These are phyloP conservation scores for Xylariaceae sp. DNA, from an alignment of 2,329 filamentous ascomycete genomes.

Conservation along the genomic window DNA sequence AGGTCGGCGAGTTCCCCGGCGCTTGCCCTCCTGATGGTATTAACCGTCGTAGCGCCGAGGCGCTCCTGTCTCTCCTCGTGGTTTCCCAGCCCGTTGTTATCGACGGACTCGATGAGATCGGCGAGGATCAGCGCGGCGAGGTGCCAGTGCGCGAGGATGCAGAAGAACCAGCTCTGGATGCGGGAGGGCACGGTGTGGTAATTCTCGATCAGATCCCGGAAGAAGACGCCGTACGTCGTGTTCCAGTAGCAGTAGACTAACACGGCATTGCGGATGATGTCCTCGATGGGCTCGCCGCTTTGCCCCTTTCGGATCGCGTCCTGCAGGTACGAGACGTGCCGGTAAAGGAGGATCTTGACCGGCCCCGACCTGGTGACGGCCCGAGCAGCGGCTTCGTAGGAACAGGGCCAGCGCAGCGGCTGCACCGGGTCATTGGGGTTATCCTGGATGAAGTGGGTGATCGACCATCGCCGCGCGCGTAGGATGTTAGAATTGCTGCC, in stretches of 20 bases:
- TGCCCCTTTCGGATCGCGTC: slow-evolving; percentile 48
- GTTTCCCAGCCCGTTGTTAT: too few relatives aligned
- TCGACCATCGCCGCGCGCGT: slow-evolving; percentile 30
- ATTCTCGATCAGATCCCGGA: slow-evolving; percentile 52
- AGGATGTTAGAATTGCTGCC: neutral
- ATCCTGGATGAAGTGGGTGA: slow-evolving; percentile 43
- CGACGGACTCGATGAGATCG: slow-evolving; percentile 46
- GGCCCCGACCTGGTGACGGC: slow-evolving; percentile 56
- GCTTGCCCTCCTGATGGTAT: slow-evolving; percentile 46
- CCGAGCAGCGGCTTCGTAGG: slow-evolving; percentile 53
- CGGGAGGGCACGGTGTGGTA: slow-evolving; percentile 54
- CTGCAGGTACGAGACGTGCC: slow-evolving; percentile 59
- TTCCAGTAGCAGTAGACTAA: slow-evolving; percentile 60
- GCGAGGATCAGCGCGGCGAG: slow-evolving; percentile 58
- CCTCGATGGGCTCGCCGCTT: slow-evolving; percentile 46
- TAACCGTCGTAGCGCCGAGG: slow-evolving; percentile 38
- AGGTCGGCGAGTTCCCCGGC: slow-evolving; percentile 51
- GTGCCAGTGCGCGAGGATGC: slow-evolving; percentile 61
- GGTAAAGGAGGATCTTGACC: slow-evolving; percentile 61
- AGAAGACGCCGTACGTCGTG: slow-evolving; percentile 52
- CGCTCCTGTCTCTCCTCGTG: slow-evolving; percentile 33
- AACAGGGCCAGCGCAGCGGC: slow-evolving; percentile 54
- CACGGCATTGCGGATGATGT: slow-evolving; percentile 50
- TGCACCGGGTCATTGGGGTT: slow-evolving; percentile 28
- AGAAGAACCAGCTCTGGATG: slow-evolving; percentile 63